phyloP scores from a whole-genome alignment of 2,329 filamentous ascomycete species.

The Aspergillus terreus region DNA sequence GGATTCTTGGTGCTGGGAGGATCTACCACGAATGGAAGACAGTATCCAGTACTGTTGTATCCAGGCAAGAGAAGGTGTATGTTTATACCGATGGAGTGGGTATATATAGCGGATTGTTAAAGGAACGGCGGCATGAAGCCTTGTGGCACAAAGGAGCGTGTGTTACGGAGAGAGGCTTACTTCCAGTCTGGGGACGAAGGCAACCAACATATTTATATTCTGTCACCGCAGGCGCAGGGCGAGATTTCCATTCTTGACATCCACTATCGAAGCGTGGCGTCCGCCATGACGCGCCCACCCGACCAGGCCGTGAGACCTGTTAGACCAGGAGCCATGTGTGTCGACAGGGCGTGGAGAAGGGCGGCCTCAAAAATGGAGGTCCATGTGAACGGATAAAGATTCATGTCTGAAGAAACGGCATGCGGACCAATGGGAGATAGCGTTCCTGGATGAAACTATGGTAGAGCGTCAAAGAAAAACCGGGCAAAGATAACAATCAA shows the following conservation, averaged over 20 bases:
- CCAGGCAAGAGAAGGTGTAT: neutral
- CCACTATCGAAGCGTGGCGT: conserved; percentile 13
- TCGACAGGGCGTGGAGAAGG: neutral
- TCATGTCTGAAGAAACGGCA: neutral
- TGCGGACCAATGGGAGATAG: neutral
- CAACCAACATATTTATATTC: conserved; percentile 6
- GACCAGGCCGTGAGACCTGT: conserved; percentile 23
- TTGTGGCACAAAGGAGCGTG: neutral
- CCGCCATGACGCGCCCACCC: conserved; percentile 23
- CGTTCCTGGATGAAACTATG: neutral
- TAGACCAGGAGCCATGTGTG: neutral
- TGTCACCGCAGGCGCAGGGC: neutral
- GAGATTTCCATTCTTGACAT: neutral
- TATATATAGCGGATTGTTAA: neutral
- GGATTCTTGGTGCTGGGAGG: neutral
- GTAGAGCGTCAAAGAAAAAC: neutral
- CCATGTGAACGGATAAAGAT: neutral
- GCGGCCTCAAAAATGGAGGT: neutral
- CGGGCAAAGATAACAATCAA: neutral
- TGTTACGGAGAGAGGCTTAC: neutral
- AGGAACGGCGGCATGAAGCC: conserved; percentile 2
- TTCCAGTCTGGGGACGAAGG: neutral
- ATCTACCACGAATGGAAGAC: neutral
- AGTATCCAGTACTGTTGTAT: neutral
- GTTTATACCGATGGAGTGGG: neutral